A percentile compares a stretch with the other conserved stretches of the same genome.
phyloP scores from a whole-genome alignment of 257 asterid species.

The Solanum ossicruentum region DNA sequence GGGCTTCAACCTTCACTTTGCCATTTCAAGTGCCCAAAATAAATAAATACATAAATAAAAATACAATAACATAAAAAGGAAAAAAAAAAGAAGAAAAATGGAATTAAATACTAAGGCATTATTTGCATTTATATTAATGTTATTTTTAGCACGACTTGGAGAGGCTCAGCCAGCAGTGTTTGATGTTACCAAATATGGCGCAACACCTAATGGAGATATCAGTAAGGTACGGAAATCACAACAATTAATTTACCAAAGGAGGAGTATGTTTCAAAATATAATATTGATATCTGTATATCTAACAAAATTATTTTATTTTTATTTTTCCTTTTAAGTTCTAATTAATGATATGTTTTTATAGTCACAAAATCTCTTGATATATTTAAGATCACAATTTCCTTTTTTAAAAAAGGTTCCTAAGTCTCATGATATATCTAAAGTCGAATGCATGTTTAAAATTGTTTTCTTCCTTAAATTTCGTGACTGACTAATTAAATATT shows the following conservation, averaged over 20 bases:
- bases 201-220: slow-evolving; percentile 1
- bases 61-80: not conserved
- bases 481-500: not conserved
- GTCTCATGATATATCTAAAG: not conserved
- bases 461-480: not conserved
- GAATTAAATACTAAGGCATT: not conserved
- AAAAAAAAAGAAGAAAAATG: not conserved
- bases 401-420: not conserved
- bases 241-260: not conserved
- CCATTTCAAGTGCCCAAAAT: not conserved
- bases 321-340: not conserved
- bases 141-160: not conserved
- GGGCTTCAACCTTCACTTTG: not conserved
- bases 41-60: not conserved
- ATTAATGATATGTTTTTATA: not conserved
- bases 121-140: not conserved
- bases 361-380: not conserved
- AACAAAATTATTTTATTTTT: not conserved
- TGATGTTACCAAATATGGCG: slow-evolving; percentile 3
- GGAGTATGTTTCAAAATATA: not conserved
- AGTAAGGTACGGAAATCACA: not conserved
- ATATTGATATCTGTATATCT: not conserved
- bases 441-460: not conserved
- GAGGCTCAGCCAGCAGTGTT: not conserved
- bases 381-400: not conserved